Base-by-base conservation (phyloP, 768 basidiomycete genomes). In the Kwoniella sp. region DNA sequence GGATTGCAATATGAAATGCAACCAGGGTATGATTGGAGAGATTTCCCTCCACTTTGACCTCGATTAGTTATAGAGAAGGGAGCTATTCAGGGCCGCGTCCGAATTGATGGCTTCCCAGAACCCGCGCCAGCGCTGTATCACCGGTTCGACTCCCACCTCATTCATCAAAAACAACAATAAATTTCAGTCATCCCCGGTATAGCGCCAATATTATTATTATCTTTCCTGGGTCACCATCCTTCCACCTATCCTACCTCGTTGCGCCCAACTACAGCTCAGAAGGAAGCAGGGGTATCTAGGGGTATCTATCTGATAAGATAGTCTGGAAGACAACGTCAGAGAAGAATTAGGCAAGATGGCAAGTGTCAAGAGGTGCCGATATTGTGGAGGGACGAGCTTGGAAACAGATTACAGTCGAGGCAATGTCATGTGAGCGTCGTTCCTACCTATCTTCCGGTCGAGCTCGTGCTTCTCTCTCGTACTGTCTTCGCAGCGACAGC, bases 331-430 rank as follows among this genome's bases (percentile, higher is more conserved):
- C 47, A 48, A 20, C 47, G 20, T 41, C 38, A 20, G 11, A 41
- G 47, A 17, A 4, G 8, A 17, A 48, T 20, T 20, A 31, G 23
- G 20, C 28, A 57, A 15, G 22, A 62, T 62, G 61, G 52, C 61
- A 23, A 64, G 34, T 23, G 28, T 63, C 29, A 66, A 68, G 48
- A n/a, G 30, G 12, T 71, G 70, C 50, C 55, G 58, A 17, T 9
- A 52, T 13, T 71, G 69, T 52, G 55, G 50, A 26, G 47, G 37
- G 51, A 52, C 23, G n/a, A 38, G 57, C 13, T 55, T 71, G 3
- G 47, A 64, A 29, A 67, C 69, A 8, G 69, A 71, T 37, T 58
- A 34, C 26, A 67, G 55, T 22, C 53, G 62, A 12, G 69, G 69
- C 47, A 67, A 67, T 38, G 58, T 67, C 28, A 50, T 60, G 69